These are phyloP conservation scores for Capsaspora owczarzaki DNA, from an alignment of 78 protist genomes.

Conservation along the genomic window DNA sequence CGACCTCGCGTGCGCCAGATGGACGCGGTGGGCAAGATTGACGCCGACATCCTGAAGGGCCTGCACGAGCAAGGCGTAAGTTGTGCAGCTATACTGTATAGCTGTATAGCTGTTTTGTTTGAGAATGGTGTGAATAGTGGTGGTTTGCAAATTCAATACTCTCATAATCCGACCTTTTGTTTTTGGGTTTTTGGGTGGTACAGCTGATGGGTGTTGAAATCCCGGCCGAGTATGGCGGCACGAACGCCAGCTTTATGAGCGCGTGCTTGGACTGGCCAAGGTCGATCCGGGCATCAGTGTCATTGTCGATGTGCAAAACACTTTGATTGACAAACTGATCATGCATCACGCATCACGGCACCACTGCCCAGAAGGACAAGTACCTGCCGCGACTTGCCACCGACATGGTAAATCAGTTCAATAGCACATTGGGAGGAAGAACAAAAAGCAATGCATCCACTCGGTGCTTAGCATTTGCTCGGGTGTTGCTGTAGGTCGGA, in stretches of 20 bases:
- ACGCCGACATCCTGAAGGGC: not conserved
- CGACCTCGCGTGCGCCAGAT: not conserved
- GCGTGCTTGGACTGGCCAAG: slow-evolving; percentile 63
- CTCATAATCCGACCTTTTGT: too few relatives aligned
- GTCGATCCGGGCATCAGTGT: slow-evolving; percentile 7
- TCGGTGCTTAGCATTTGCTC: too few relatives aligned
- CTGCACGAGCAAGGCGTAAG: slow-evolving; percentile 38
- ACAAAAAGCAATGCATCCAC: too few relatives aligned
- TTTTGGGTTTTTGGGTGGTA: too few relatives aligned
- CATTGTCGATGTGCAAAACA: not conserved
- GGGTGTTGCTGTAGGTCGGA: too few relatives aligned
- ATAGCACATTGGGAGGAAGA: too few relatives aligned
- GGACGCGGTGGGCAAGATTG: not conserved
- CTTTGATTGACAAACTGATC: slow-evolving; percentile 26
- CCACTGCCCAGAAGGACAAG: slow-evolving; percentile 32
- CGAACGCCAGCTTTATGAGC: slow-evolving; percentile 53
- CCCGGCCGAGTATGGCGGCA: slow-evolving; percentile 61
- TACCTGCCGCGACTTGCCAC: slow-evolving; percentile 66
- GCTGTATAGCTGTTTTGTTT: too few relatives aligned
- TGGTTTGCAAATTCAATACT: too few relatives aligned
- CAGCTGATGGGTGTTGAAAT: slow-evolving; percentile 76
- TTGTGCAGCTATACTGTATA: too few relatives aligned
- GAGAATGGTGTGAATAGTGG: too few relatives aligned
- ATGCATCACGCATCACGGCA: slow-evolving; percentile 47
- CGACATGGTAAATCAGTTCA: slow-evolving; percentile 28